Percentiles rank a stretch among this genome's conserved stretches.
Conservation (phyloP, 2,329 filamentous ascomycete species). For the Nemania abortiva region DNA sequence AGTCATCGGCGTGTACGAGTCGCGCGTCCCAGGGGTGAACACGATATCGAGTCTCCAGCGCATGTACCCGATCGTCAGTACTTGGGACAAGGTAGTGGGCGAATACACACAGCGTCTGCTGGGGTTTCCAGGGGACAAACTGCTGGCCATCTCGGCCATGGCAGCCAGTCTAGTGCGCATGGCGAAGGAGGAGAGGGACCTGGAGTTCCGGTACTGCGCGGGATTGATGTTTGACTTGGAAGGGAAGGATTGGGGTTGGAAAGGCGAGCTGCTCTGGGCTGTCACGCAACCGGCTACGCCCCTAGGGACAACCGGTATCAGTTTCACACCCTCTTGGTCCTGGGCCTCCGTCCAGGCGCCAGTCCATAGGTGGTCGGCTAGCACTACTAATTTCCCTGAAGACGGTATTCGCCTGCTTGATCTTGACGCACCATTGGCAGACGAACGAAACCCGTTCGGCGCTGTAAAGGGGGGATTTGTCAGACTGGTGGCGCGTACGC, state of each 20-base stretch:
- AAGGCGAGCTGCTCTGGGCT: slow-evolving; percentile 36
- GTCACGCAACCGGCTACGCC: slow-evolving; percentile 12
- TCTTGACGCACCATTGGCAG: slow-evolving; percentile 22
- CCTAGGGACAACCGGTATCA: not conserved
- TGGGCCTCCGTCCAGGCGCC: slow-evolving; percentile 40
- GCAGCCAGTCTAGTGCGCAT: slow-evolving; percentile 35
- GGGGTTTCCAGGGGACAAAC: slow-evolving; percentile 38
- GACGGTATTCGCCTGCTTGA: slow-evolving; percentile 32
- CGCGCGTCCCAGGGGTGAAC: slow-evolving; percentile 35
- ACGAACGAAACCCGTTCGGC: slow-evolving; percentile 32
- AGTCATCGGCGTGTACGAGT: slow-evolving; percentile 31
- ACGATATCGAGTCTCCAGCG: slow-evolving; percentile 35
- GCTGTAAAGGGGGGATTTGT: slow-evolving; percentile 32
- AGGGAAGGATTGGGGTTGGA: slow-evolving; percentile 30
- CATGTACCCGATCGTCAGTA: slow-evolving; percentile 32
- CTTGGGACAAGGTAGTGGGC: slow-evolving; percentile 35
- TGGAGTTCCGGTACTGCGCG: slow-evolving; percentile 33
- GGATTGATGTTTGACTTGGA: slow-evolving; percentile 38
- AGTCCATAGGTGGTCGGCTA: slow-evolving; percentile 12
- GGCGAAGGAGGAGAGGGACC: slow-evolving; percentile 30
- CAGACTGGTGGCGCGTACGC: slow-evolving; percentile 23
- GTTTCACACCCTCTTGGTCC: slow-evolving; percentile 37
- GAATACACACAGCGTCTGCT: slow-evolving; percentile 36
- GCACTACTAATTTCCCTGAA: slow-evolving; percentile 10
- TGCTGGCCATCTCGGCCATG: slow-evolving; percentile 42